Base-by-base conservation (phyloP, 805 yeast genomes). In the Cyberlindnera suaveolens region DNA sequence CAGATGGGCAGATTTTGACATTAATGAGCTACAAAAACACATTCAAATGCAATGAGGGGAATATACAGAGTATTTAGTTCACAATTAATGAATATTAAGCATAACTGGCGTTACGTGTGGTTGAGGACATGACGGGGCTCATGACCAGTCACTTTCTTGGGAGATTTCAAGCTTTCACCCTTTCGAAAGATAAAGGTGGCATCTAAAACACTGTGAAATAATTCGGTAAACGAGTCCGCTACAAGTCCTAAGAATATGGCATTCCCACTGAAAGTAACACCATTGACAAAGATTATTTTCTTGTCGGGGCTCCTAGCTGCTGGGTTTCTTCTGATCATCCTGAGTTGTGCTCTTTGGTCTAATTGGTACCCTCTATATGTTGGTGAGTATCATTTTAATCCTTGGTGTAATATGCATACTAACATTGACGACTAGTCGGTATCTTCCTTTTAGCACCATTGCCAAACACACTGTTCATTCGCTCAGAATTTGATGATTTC, bases 331-430 rank as follows among this genome's bases (percentile, higher is more conserved):
- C 70, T 93, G 50, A 88, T 90, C 36, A 85, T 91, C 20, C 70
- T 93, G 30, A 88, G 96, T 37, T 89, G 96, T 41, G 91, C 93
- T 3, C 71, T 93, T 11, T 87, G 78, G 67, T 85, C 86, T 38
- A 89, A 88, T 62, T 93, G 96, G 95, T 79, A 83, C 56, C 98
- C 99, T 31, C 72, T 91, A 45, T 73, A 82, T 32, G 87, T 85
- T 51, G 73, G 76, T 71, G 50, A 38, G 76, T 70, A 19, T 7
- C 4, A n/a, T 16, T 20, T 27, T 14, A 4, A 2, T 33, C 6
- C 15, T 18, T 14, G n/a, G 16, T 19, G 19, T 10, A 5, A 17
- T 14, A 2, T 17, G 2, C 30, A 32, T n/a, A 4, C 20, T 29
- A 29, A 16, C 17, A 15, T 3, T 5, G 3, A 15, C 14, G 4